Base-by-base conservation (phyloP, 371 early-diverging fungal species). In the Entomophthora muscae region DNA sequence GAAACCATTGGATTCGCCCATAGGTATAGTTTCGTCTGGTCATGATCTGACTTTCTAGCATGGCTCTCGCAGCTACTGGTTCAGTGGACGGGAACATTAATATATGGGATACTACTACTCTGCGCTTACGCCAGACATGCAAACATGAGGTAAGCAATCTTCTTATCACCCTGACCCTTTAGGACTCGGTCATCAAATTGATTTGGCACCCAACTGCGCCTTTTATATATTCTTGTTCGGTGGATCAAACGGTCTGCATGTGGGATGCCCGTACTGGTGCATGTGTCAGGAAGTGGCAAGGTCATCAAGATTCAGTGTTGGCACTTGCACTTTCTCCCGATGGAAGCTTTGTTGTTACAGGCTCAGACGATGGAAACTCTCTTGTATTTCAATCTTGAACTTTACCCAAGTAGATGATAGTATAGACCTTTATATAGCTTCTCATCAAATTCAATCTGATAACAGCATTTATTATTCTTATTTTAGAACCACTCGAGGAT, bases 211-310 rank as follows among this genome's bases (percentile, higher is more conserved):
- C 42, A 42, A 10, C 5, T 17, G 66, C 68, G 23, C 12, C 26
- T 84, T 86, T 29, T 66, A 81, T 65, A 65, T 92, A 32, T 76
- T 75, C 86, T 22, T 80, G 83, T 60, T 89, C 91, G 2, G 79
- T 79, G 21, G 94, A 93, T 66, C 72, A 79, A 32, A 82, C 85
- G 0, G 81, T 90, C 2, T 80, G 83, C 54, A 67, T 89, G 59
- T 95, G 94, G 94, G 95, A 95, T 76, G 76, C 80, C 52, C 74
- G 90, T 65, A 86, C 88, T 12, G 90, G 89, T 0, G 69, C 78
- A 57, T 82, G 78, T 57, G 68, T 83, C 63, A 80, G 82, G 65
- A 72, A 70, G 3, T 93, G 83, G 80, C 66, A 75, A 55, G 98
- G 98, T 33, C 95, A 96, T 68, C 85, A 86, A 69, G 90, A 90